These are phyloP conservation scores for Thielaviopsis punctulata DNA, from an alignment of 2,329 filamentous ascomycete genomes.

Conservation along the genomic window DNA sequence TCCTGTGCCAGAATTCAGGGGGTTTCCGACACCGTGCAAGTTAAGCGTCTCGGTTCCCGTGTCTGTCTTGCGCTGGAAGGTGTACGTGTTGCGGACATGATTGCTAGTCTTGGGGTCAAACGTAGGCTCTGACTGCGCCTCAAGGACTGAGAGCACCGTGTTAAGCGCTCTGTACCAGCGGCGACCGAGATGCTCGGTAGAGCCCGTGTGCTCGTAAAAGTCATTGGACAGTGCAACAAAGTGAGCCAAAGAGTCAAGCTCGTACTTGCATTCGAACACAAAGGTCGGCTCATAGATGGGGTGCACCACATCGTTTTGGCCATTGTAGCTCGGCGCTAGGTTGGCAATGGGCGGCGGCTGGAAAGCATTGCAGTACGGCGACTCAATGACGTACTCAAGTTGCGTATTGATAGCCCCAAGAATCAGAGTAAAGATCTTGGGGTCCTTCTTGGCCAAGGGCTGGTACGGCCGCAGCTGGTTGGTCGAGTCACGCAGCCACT, in stretches of 20 bases:
- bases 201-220: constrained; percentile 65
- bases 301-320: constrained; percentile 70
- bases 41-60: constrained; percentile 80
- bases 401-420: constrained; percentile 93
- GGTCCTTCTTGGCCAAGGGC: constrained; percentile 63
- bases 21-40: constrained; percentile 74
- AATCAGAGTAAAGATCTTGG: constrained; percentile 60
- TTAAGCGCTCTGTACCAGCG: constrained; percentile 69
- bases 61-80: constrained; percentile 66
- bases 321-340: constrained; percentile 54
- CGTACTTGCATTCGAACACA: constrained; percentile 98
- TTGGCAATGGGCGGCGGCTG: constrained; percentile 79
- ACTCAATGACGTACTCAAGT: constrained; percentile 82
- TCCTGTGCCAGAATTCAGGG: constrained; percentile 66
- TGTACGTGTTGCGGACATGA: constrained; percentile 62
- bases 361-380: constrained; percentile 96
- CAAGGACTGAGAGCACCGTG: constrained; percentile 54
- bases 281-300: constrained; percentile 67
- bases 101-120: constrained; percentile 52
- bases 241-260: constrained; percentile 85
- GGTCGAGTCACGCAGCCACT: constrained; percentile 83
- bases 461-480: constrained; percentile 92
- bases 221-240: constrained; percentile 78
- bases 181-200: constrained; percentile 57
- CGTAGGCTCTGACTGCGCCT: constrained; percentile 63